Evolutionary conservation across 768 basidiomycete species (phyloP), one percentile per base, ranked within the genome.

Genomic region (Hysterangium stoloniferum): DNA sequence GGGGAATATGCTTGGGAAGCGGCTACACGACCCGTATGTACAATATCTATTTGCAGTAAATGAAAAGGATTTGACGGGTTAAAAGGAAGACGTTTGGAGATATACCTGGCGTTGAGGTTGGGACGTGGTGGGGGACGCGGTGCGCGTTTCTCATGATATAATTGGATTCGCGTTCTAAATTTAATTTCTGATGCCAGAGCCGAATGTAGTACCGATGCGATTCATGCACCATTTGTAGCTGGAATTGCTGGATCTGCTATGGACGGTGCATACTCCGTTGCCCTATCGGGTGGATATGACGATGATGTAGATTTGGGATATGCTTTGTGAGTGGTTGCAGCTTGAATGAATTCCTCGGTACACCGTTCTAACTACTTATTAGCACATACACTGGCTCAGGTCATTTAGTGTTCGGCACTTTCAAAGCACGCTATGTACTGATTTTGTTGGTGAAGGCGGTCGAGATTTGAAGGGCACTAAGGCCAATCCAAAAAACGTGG

Each of bases 391-490:
- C 86, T 0, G 87, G 87, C 7, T 81, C 84, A 54, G 86, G 86
- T 78, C 34, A 5, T 64, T 53, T 20, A 6, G 36, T 38, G 12
- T 49, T 25, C 35, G 35, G 28, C 19, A 41, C 19, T 12, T 4
- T 13, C 28, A 22, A 22, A 12, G 11, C 20, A 41, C 28, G 11
- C 28, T 41, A 19, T 41, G 9, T 41, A 6, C 28, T 31, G 25
- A 22, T n/a, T 29, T 15, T 45, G 27, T 13, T 20, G 25, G 19
- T 54, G n/a, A n/a, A 78, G 91, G 92, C 33, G 93, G 93, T 8
- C 76, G 93, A 31, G 84, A 93, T 64, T 71, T 95, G 34, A 90
- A 75, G 63, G 93, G 93, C 9, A 95, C 93, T 0, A 84, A 84
- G 62, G 63, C 69, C 3, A 76, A 77, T 1, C 91, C 87, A 0